Percentiles rank a stretch among this genome's conserved stretches.
phyloP scores from a whole-genome alignment of 106 monocot species.

The Allium sativum region DNA sequence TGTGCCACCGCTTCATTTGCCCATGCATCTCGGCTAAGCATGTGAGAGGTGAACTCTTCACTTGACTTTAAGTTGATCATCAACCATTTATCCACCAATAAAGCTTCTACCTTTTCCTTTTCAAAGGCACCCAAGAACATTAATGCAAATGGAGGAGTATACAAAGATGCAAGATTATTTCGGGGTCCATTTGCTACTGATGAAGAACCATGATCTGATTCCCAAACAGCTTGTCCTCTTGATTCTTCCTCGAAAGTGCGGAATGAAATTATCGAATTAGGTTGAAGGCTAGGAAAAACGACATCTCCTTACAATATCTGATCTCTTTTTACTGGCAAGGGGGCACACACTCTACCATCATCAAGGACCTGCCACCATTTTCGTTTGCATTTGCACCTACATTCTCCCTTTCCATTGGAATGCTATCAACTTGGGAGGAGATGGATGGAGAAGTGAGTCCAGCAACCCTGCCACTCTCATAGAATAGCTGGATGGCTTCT shows the following conservation, averaged over 20 bases:
- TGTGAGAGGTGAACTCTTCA: constrained; percentile 89
- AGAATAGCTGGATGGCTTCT: constrained; percentile 83
- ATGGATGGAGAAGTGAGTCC: constrained; percentile 14
- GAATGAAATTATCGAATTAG: constrained; percentile 51
- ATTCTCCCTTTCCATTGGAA: constrained; percentile 12
- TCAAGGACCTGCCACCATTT: constrained; percentile 11
- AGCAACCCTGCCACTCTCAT: constrained; percentile 31
- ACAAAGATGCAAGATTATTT: constrained; percentile 76
- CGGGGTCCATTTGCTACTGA: constrained; percentile 28
- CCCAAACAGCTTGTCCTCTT: constrained; percentile 58
- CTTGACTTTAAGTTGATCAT: constrained; percentile 82
- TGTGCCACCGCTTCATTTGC: constrained; percentile 83
- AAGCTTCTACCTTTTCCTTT: constrained; percentile 82
- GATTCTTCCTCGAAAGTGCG: constrained; percentile 69
- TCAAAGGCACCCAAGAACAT: constrained; percentile 72
- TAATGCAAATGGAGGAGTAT: constrained; percentile 65
- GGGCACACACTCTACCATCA: constrained; percentile 56
- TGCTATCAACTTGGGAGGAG: constrained; percentile 1
- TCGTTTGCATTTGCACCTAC: constrained; percentile 1
- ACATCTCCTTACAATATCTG: constrained; percentile 56
- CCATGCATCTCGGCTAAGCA: constrained; percentile 97
- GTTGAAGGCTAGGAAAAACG: constrained; percentile 24
- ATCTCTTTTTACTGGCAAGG: constrained; percentile 52
- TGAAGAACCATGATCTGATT: constrained; percentile 36
- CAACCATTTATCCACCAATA: constrained; percentile 75